Base-by-base conservation (phyloP, 2,329 filamentous ascomycete species). In the Exophiala aquamarina region DNA sequence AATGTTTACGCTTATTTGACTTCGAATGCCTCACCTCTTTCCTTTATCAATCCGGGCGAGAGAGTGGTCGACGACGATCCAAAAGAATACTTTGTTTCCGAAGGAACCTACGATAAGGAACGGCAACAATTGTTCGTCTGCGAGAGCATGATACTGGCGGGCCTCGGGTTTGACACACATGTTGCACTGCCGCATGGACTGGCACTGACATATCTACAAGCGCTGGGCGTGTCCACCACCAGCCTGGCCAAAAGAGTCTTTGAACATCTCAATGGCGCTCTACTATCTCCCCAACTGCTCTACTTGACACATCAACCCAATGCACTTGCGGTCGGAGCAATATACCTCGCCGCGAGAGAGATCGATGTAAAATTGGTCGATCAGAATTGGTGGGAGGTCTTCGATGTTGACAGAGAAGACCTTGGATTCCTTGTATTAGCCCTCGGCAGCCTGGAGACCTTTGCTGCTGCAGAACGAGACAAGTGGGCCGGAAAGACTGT, bases 361-460 rank as follows among this genome's bases (percentile, higher is more conserved):
- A 66, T 81, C 1, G 83, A 79, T 0, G 81, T 87, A 10, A 90
- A 88, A 65, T 77, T 96, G 69, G 89, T 92, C 0, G 86, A 87
- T 54, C 84, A 89, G 54, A 56, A 58, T 28, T 98, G 93, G 93
- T 98, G 93, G 93, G 91, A 96, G 67, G 89, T 97, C 0, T 97
- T 97, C 66, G 93, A 98, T 67, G 88, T 93, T 6, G 91, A 96
- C 61, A 78, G 93, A 41, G 93, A 98, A 72, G 90, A 95, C 65
- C 75, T 98, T 28, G 93, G 93, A 0, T 97, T 97, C 59, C 69
- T 97, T 48, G 90, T 95, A 3, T 88, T 96, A 9, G 90, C 79
- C 0, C 81, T 96, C 78, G 75, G 82, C 52, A 96, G 91, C 60
- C 72, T 94, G 44, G 83, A 86, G 53, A 83, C 81, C 1, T 89